Evolutionary conservation across 192 early-diverging fungal genomes (phyloP), one percentile per base, ranked within the genome.

Genomic region (Backusella macrospora): DNA sequence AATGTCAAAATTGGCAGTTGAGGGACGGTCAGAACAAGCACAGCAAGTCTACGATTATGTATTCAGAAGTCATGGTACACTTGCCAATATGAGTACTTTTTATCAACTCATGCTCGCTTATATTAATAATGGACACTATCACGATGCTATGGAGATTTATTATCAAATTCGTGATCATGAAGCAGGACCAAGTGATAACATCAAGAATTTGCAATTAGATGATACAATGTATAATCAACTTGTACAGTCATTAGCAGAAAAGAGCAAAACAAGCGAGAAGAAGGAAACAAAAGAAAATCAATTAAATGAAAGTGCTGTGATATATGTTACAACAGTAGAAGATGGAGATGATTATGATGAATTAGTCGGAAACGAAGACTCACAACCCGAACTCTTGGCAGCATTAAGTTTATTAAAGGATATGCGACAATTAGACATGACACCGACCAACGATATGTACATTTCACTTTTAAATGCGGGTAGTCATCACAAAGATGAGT

Each of bases 101-200:
- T 43, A 18, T 5, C 42, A 47, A 8, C 37, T 76, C 1, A 76
- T 76, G 69, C 16, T 65, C 6, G 68, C 68, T 6, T 76, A 76
- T 49, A 71, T 76, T 21, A 62, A 65, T 12, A 38, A 65, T 14
- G 69, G 59, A 0, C 39, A 48, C 3, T 48, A 48, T 12, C 26
- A 76, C 18, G 68, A 71, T 26, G 75, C 75, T 10, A 71, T 76
- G 75, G 75, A 71, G 9, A 76, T 76, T 29, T 76, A 76, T 26
- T 76, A 71, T n/a, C 16, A 62, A 23, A 23, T 76, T 6, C 52
- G 69, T 5, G 75, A 76, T 49, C 68, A 75, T 45, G 21, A 68
- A 37, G 39, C 38, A 23, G 16, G 26, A 0, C n/a, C 40, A 37
- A 49, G 7, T 21, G 10, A 45, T 37, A 62, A 14, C 2, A 42